Percentiles rank a stretch among this genome's conserved stretches.
Evolutionary conservation across 2,329 filamentous ascomycete species (phyloP).

Genomic region (Lojkania enalia): DNA sequence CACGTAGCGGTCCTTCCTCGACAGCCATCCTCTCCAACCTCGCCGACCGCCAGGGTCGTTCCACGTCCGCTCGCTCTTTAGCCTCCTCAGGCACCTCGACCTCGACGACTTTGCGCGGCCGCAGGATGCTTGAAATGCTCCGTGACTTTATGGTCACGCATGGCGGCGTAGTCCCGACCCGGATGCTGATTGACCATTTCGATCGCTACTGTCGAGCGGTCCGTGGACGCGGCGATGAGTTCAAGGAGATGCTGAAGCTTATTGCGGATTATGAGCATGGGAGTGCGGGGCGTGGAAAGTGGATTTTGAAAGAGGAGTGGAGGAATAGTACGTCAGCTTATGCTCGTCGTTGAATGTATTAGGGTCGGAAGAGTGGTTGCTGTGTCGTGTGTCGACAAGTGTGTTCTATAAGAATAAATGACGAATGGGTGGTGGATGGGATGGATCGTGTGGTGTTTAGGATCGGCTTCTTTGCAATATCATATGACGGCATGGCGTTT

Average conservation of each 20-base stretch:
- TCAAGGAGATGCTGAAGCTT: conserved; percentile 76
- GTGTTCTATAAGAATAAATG: too few relatives aligned
- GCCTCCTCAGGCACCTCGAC: conserved; percentile 24
- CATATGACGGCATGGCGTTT: too few relatives aligned
- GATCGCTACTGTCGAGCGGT: conserved; percentile 73
- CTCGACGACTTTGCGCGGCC: conserved; percentile 34
- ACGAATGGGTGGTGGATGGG: too few relatives aligned
- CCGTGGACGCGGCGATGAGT: conserved; percentile 69
- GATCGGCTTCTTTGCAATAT: too few relatives aligned
- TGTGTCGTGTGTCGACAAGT: too few relatives aligned
- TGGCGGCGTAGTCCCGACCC: conserved; percentile 76
- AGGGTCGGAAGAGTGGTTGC: neutral
- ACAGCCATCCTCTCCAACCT: conserved; percentile 50
- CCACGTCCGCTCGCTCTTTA: neutral
- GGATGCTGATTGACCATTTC: conserved; percentile 89
- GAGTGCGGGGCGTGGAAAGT: conserved; percentile 53
- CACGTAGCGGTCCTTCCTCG: conserved; percentile 48
- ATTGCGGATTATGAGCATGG: conserved; percentile 72
- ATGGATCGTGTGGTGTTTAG: too few relatives aligned
- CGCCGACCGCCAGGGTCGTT: conserved; percentile 45
- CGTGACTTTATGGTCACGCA: conserved; percentile 77
- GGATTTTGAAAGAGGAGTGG: conserved; percentile 62
- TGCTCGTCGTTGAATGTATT: neutral
- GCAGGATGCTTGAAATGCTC: conserved; percentile 60
- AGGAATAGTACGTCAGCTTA: conserved; percentile 11